Base-by-base conservation (phyloP, 352 stramenopile genomes). In the Stephanocyclus meneghinianus region DNA sequence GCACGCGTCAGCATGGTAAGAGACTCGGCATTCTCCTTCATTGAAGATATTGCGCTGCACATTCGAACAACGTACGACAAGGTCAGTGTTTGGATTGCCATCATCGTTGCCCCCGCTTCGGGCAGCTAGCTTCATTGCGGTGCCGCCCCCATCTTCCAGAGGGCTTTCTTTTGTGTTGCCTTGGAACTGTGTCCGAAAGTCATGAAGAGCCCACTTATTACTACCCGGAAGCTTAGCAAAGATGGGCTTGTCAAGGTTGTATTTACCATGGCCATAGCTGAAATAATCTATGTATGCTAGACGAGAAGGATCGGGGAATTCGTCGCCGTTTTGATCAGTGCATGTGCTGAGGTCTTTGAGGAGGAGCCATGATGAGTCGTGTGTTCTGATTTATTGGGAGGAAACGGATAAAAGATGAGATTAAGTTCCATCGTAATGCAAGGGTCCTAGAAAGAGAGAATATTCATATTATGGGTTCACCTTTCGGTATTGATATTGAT, bases 161-260 rank as follows among this genome's bases (percentile, higher is more conserved):
- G 75, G 74, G 59, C n/a, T n/a, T n/a, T 80, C 29, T 2, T 80
- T 55, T 2, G 74, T 83, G 35, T 86, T 86, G 0, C 13, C 59
- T 0, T 51, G 10, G 21, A 86, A 84, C 44, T 53, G 9, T 32
- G 71, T 78, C 18, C 80, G 74, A 53, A 76, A 59, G 29, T 86
- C 80, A 44, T 86, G 71, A 21, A 86, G 57, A 18, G 80, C 68
- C 80, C 80, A 86, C 45, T 80, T 80, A 32, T 69, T 67, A 18
- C 1, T 48, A 2, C 74, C 74, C 0, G 79, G 68, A 45, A 86
- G 44, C n/a, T 76, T 77, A n/a, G 70, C 80, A 78, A 86, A 84
- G n/a, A 86, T 78, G 0, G 80, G 70, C n/a, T 71, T 79, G 59
- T 86, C 80, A 0, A 76, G 50, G 57, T 83, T 86, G 55, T 65